Base-by-base conservation (phyloP, 2,329 filamentous ascomycete genomes). In the Penicillium hordei region DNA sequence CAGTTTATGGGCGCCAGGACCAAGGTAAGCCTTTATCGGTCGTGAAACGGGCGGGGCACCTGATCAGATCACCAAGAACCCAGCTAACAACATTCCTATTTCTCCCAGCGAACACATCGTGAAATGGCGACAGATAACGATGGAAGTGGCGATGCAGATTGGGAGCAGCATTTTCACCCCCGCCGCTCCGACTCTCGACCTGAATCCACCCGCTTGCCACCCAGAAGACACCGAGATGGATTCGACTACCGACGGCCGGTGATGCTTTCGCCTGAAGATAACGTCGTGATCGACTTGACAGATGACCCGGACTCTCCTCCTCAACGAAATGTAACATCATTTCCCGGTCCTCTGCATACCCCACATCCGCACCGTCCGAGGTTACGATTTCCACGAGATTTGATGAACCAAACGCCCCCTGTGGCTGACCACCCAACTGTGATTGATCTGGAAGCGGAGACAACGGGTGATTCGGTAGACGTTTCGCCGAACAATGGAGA, bases 241-340 rank as follows among this genome's bases (percentile, higher is more conserved):
- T 73, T 79, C 44, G 84, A 86, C 61, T 82, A 77, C 60, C 75
- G 83, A 58, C 75, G 82, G 59, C 84, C 84, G 1, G 70, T 76
- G 17, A 75, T 72, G 4, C 75, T 64, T n/a, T 57, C 68, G n/a
- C 52, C 65, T 23, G 59, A 57, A 12, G 69, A 70, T 45, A 71
- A 76, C 49, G 71, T 79, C 9, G 50, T 52, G 17, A 80, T 82
- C 34, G 78, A 82, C 62, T 66, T 82, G 21, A 81, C 79, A 17
- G 71, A 77, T 25, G 79, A 80, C 8, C 71, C 76, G 0, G 76
- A 78, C 42, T 70, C 69, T n/a, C 72, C 71, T 27, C 66, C 71
- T 27, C 62, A 65, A 42, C 52, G 52, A 44, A 43, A 53, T 10
- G 10, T 15, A n/a, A 21, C 12, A 21, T 17, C 55, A 34, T 44